These are phyloP conservation scores for Cystofilobasidium ferigula DNA, from an alignment of 768 basidiomycete genomes.

Conservation along the genomic window DNA sequence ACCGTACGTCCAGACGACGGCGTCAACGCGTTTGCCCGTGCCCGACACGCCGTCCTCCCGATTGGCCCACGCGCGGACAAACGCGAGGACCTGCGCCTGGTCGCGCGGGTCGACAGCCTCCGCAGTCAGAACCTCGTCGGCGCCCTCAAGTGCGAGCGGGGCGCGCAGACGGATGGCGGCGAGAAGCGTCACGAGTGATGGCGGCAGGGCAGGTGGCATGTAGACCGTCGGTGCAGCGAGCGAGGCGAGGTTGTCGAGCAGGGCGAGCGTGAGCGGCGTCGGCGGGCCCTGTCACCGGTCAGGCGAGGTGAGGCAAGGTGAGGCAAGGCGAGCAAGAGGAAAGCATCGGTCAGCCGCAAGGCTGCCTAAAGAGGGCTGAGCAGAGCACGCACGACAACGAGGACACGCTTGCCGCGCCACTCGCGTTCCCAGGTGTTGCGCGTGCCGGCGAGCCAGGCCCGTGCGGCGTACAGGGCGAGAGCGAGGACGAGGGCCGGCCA, in stretches of 20 bases:
- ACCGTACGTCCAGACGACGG: slow-evolving; percentile 25
- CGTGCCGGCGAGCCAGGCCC: slow-evolving; percentile 15
- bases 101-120: slow-evolving; percentile 19
- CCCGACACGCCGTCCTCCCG: slow-evolving; percentile 6
- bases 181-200: slow-evolving; percentile 17
- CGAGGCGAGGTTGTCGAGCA: slow-evolving; percentile 18
- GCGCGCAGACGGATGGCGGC: slow-evolving; percentile 10
- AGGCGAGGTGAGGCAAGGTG: neutral
- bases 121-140: slow-evolving; percentile 15
- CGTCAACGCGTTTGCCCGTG: slow-evolving; percentile 19
- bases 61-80: slow-evolving; percentile 18
- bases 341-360: neutral
- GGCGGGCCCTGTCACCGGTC: slow-evolving; percentile 12
- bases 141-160: neutral
- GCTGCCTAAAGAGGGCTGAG: neutral
- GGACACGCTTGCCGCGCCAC: slow-evolving; percentile 18
- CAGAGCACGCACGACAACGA: slow-evolving; percentile 22
- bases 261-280: slow-evolving; percentile 20
- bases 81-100: slow-evolving; percentile 7
- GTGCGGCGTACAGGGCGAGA: neutral
- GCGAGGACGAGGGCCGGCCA: neutral
- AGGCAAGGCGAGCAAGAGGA: neutral
- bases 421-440: slow-evolving; percentile 24
- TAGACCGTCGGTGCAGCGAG: slow-evolving; percentile 20
- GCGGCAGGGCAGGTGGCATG: slow-evolving; percentile 20